phyloP scores from a whole-genome alignment of 768 basidiomycete genomes.

The Megacollybia marginata region DNA sequence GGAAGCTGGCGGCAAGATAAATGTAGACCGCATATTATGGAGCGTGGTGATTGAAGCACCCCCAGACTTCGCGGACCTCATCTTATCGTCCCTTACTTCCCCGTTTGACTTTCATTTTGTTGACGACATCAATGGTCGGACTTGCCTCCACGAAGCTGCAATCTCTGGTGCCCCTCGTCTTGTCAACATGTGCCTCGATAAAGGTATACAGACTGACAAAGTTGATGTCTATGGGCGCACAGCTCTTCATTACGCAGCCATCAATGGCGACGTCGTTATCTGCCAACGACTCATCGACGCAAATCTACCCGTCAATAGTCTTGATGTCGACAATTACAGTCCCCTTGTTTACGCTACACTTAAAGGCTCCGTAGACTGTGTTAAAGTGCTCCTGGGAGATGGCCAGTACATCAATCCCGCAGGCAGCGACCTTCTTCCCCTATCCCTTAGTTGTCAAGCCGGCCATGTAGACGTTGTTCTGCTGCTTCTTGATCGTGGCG shows the following conservation, averaged over 20 bases:
- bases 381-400: conserved; percentile 71
- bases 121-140: conserved; percentile 95
- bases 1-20: conserved; percentile 51
- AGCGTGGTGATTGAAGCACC: conserved; percentile 82
- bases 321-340: conserved; percentile 91
- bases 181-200: conserved; percentile 72
- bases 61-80: conserved; percentile 62
- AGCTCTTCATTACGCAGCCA: conserved; percentile 91
- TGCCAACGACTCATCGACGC: conserved; percentile 72
- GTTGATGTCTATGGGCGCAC: conserved; percentile 89
- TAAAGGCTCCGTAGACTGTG: conserved; percentile 76
- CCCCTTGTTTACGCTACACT: conserved; percentile 92
- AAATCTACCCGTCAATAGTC: conserved; percentile 53
- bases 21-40: conserved; percentile 92
- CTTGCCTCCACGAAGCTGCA: conserved; percentile 89
- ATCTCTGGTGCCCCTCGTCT: conserved; percentile 76
- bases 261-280: conserved; percentile 78
- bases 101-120: conserved; percentile 88
- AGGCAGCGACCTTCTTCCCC: conserved; percentile 69
- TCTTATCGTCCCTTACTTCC: conserved; percentile 54
- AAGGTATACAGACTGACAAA: conserved; percentile 62
- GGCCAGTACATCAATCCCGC: conserved; percentile 61
- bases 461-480: conserved; percentile 82
- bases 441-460: conserved; percentile 86
- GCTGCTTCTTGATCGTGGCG: conserved; percentile 71